Base-by-base conservation (phyloP, 805 yeast genomes). In the Lipomyces chichibuensis region DNA sequence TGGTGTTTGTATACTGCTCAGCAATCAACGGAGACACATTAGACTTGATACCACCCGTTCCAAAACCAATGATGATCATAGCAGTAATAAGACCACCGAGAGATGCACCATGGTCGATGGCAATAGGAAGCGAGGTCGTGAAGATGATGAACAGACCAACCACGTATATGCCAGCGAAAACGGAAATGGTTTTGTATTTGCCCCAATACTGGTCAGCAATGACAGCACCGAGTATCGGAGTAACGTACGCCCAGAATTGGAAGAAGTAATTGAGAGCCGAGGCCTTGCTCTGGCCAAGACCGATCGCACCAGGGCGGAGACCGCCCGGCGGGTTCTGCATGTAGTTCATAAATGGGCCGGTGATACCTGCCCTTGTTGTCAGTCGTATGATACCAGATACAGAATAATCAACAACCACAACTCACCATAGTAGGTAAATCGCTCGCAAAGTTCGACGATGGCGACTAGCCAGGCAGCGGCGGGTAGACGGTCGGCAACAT, bases 11-110 rank as follows among this genome's bases (percentile, higher is more conserved):
- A 75, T 84, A 87, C 78, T 88, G 91, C 74, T 88, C 90, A 58
- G 92, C 93, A 75, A 90, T 86, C 75, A 90, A 81, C 23, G 90
- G 89, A 4, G 92, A 85, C 37, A 90, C 86, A 73, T 90, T 89
- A 53, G 92, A 83, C 77, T 90, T 90, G 75, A 90, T 90, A 72
- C 92, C 88, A 74, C 95, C 95, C 39, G 95, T 88, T 53, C 92
- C 94, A 52, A 88, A 72, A 72, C 94, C 94, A 73, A 90, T 85
- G 62, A 86, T 77, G 66, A 86, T 78, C 78, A 87, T 83, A 39
- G 86, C 83, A 56, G 81, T 80, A 60, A 84, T 75, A 66, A 86
- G 85, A 54, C 94, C 93, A 69, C 87, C 92, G 63, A 86, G 76
- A 37, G 90, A 85, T 35, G 86, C 84, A 27, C 80, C 80, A 57